Conservation (phyloP, 2,329 filamentous ascomycete species). For the Mycosphaerella sp. region DNA sequence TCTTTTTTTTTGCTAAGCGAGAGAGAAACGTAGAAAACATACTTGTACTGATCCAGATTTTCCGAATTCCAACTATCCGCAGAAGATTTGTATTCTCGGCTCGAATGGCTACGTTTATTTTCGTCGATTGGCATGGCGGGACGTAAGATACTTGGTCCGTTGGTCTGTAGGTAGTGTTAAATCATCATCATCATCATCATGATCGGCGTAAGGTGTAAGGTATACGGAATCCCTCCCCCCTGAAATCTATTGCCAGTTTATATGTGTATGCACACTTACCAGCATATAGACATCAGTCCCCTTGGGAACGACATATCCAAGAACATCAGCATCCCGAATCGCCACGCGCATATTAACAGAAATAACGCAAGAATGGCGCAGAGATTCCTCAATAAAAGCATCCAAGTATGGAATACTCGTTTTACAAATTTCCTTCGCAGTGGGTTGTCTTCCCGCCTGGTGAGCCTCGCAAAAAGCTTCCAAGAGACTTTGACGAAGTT, state of each 20-base stretch:
- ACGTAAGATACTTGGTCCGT: not conserved
- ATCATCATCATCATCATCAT: too few species aligned
- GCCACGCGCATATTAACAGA: conserved; percentile 7
- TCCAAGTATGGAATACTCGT: conserved; percentile 4
- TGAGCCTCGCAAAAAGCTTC: not conserved
- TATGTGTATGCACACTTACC: too few species aligned
- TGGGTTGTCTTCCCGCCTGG: not conserved
- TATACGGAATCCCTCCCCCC: too few species aligned
- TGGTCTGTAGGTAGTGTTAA: not conserved
- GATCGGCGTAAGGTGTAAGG: too few species aligned
- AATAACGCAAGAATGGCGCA: not conserved
- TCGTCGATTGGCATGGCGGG: not conserved
- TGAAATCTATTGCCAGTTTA: too few species aligned
- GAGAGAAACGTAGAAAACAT: not conserved
- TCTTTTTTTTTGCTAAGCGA: too few species aligned
- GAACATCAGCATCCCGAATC: not conserved
- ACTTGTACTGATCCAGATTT: not conserved
- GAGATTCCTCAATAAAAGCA: conserved; percentile 6
- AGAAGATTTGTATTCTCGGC: not conserved
- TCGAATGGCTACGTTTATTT: not conserved
- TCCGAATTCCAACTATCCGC: not conserved
- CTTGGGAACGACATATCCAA: conserved; percentile 6
- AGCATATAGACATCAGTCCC: not conserved
- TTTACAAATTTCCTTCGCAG: conserved; percentile 1
- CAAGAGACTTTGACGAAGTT: not conserved